These are phyloP conservation scores for Fistulifera pelliculosa DNA, from an alignment of 108 stramenopile species.

Conservation along the genomic window DNA sequence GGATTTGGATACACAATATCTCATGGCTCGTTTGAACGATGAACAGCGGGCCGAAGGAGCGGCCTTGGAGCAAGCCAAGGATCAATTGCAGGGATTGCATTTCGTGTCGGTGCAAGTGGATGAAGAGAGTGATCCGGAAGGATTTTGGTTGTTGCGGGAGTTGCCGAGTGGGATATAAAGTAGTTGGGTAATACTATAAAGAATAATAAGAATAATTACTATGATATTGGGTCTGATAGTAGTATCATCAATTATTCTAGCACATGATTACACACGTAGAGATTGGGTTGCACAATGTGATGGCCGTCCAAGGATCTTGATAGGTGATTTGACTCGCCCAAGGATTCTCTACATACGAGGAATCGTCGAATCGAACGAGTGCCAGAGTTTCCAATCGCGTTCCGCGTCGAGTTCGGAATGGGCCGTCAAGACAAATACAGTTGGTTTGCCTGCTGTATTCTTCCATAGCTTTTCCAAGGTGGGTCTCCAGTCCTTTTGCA, in stretches of 20 bases:
- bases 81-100: conserved; percentile 79
- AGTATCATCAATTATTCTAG: too few relatives aligned
- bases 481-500: conserved; percentile 51
- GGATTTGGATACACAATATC: conserved; percentile 90
- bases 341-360: conserved; percentile 49
- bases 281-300: conserved; percentile 57
- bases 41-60: conserved; percentile 80
- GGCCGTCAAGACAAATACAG: conserved; percentile 52
- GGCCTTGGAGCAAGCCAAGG: conserved; percentile 88
- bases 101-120: conserved; percentile 89
- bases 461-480: conserved; percentile 42
- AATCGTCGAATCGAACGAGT: conserved; percentile 1
- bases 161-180: conserved; percentile 46
- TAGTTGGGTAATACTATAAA: neutral
- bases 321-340: conserved; percentile 60
- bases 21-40: conserved; percentile 84
- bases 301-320: conserved; percentile 54
- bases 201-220: neutral
- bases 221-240: neutral
- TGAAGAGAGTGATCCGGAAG: conserved; percentile 87
- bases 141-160: conserved; percentile 91
- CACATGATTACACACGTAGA: neutral
- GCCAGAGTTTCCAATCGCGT: conserved; percentile 32
- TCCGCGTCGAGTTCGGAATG: conserved; percentile 56
- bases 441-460: conserved; percentile 15